Conservation (phyloP, 2,329 filamentous ascomycete genomes). For the Purpureocillium takamizusanense region DNA sequence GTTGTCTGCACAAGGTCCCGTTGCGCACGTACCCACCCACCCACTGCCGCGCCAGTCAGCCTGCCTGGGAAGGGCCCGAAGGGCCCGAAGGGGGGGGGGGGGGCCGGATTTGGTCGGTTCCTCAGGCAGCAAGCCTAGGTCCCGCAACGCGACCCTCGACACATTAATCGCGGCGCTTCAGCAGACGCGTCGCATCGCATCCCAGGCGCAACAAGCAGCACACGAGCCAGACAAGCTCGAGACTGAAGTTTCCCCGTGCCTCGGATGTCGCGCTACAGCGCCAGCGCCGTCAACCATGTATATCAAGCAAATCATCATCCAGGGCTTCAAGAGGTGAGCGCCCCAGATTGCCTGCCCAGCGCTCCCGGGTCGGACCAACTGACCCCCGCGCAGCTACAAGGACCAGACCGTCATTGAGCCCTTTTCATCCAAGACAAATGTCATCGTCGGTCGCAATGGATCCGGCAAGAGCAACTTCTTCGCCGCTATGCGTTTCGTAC, state of each 20-base stretch:
- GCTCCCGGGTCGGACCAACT: constrained; percentile 7
- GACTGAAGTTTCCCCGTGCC: constrained; percentile 13
- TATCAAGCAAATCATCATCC: constrained; percentile 99
- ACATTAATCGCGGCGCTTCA: constrained; percentile 5
- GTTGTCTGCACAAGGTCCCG: too few species aligned
- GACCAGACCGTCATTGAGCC: constrained; percentile 98
- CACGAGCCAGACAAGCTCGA: constrained; percentile 6
- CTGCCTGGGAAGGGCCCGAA: too few species aligned
- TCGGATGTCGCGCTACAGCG: constrained; percentile 29
- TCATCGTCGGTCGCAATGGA: constrained; percentile 97
- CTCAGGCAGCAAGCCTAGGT: constrained; percentile 13
- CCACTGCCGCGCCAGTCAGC: too few species aligned
- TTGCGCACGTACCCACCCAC: too few species aligned
- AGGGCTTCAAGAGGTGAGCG: constrained; percentile 93
- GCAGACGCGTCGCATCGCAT: constrained; percentile 11
- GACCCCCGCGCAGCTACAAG: constrained; percentile 67
- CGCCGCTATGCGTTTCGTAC: constrained; percentile 94
- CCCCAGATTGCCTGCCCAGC: neutral
- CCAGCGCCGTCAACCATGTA: constrained; percentile 58
- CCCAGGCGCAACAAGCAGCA: constrained; percentile 1
- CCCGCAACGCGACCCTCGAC: constrained; percentile 14
- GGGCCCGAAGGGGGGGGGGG: too few species aligned
- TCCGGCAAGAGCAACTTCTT: constrained; percentile 99
- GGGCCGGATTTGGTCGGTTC: too few species aligned
- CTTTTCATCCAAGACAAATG: constrained; percentile 94